Base-by-base conservation (phyloP, 2,329 filamentous ascomycete genomes). In the Aspergillus floridensis region DNA sequence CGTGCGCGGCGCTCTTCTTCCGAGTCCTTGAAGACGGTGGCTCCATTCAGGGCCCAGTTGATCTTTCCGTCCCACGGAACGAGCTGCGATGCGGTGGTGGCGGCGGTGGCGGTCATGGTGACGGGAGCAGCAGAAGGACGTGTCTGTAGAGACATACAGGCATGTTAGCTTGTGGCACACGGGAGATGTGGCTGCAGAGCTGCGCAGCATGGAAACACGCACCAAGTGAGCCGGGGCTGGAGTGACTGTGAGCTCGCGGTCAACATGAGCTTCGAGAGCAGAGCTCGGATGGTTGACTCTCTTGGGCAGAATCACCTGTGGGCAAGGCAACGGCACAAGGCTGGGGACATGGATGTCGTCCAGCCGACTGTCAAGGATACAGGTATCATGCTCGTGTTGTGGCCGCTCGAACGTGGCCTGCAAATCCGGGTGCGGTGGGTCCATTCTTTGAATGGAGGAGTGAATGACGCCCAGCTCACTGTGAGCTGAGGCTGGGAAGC, bases 21-120 rank as follows among this genome's bases (percentile, higher is more conserved):
- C 3, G 56, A 41, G 26, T 64, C 49, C 4, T 67, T 61, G 31
- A 70, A 71, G 44, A 70, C 51, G 49, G 62, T 67, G n/a, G 60
- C 52, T 11, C 62, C 65, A 24, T 59, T 59, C 29, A 69, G 50
- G 1, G 65, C 59, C 68, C 68, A 70, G 21, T 46, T 16, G 22
- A 70, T 57, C 11, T 57, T 63, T 12, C 68, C 68, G 58, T 68
- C 60, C 68, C 67, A 70, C 12, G 62, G 60, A 31, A 62, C 41
- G 46, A 19, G 19, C 10, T n/a, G n/a, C 55, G 8, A 22, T 53
- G 38, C 53, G 29, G 32, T n/a, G 24, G 44, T 22, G 24, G 11
- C 26, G 26, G 26, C 26, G 11, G 11, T 16, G 32, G 38, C 51
- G 31, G 35, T n/a, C 35, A 47, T 38, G 26, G 12, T 32, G 38